Percentiles rank a stretch among this genome's conserved stretches.
These are phyloP conservation scores for Fusarium succisae DNA, from an alignment of 2,329 filamentous ascomycete genomes.

Conservation along the genomic window DNA sequence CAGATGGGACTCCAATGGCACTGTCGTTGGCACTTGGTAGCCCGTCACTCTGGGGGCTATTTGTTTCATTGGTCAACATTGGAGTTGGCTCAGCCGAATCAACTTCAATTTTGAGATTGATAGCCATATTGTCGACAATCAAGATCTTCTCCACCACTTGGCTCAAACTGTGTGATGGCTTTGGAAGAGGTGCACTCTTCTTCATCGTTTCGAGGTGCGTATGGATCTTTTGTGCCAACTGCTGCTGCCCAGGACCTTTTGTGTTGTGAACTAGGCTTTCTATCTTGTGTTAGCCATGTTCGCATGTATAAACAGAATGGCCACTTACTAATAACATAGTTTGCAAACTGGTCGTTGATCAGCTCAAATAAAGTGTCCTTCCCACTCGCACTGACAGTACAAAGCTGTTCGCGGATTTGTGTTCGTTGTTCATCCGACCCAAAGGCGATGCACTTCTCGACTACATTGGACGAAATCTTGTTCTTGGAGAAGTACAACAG, in stretches of 20 bases:
- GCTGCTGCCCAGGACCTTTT: constrained; percentile 63
- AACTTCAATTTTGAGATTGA: constrained; percentile 54
- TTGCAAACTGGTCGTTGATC: constrained; percentile 92
- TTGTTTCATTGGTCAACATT: constrained; percentile 72
- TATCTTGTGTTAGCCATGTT: constrained; percentile 49
- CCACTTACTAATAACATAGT: constrained; percentile 94
- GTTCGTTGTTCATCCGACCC: constrained; percentile 75
- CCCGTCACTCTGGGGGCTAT: constrained; percentile 74
- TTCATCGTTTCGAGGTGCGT: constrained; percentile 61
- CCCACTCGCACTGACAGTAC: constrained; percentile 68
- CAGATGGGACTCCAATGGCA: constrained; percentile 54
- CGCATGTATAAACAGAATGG: neutral
- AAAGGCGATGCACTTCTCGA: constrained; percentile 87
- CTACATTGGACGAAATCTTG: constrained; percentile 97
- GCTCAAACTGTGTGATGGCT: constrained; percentile 46
- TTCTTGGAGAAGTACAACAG: constrained; percentile 85
- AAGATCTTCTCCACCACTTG: neutral
- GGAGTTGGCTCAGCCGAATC: constrained; percentile 70
- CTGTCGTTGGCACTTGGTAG: constrained; percentile 71
- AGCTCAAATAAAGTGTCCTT: constrained; percentile 76
- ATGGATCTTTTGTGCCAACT: constrained; percentile 70
- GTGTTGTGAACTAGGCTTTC: constrained; percentile 80
- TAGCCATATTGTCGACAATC: constrained; percentile 35
- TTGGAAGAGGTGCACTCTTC: constrained; percentile 65
- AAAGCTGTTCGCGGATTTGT: constrained; percentile 73